Conservation (phyloP, 805 yeast species). For the Monosporozyma solicola region DNA sequence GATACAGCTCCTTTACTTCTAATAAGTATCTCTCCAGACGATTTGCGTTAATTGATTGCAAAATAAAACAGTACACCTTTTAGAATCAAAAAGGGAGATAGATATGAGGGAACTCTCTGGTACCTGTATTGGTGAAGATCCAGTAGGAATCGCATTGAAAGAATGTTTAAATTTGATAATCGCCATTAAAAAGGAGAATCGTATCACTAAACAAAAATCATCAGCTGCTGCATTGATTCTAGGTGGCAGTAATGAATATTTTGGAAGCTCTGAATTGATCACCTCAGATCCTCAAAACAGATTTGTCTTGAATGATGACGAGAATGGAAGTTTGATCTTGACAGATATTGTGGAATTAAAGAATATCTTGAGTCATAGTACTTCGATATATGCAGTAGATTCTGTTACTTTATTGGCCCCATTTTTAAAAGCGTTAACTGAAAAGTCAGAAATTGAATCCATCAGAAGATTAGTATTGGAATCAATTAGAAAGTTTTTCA, state of each 20-base stretch:
- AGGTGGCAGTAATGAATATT: slow-evolving; percentile 37
- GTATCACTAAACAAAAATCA: slow-evolving; percentile 51
- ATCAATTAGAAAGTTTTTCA: slow-evolving; percentile 64
- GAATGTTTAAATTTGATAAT: slow-evolving; percentile 82
- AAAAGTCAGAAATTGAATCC: not conserved
- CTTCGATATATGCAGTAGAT: slow-evolving; percentile 49
- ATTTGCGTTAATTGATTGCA: not conserved
- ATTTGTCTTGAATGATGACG: slow-evolving; percentile 37
- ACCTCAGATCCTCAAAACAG: not conserved
- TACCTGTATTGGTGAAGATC: slow-evolving; percentile 34
- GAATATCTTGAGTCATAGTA: slow-evolving; percentile 50
- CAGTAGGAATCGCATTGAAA: slow-evolving; percentile 74
- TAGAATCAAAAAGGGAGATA: not conserved
- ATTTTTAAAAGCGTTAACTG: slow-evolving; percentile 37
- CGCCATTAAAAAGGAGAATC: slow-evolving; percentile 74
- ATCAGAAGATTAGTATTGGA: slow-evolving; percentile 52
- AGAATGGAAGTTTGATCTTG: slow-evolving; percentile 41
- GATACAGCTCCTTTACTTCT: not conserved
- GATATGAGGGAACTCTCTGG: slow-evolving; percentile 1
- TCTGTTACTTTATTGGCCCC: slow-evolving; percentile 74
- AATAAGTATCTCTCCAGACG: not conserved
- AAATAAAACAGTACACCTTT: not conserved
- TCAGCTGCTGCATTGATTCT: slow-evolving; percentile 73
- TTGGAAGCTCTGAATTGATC: slow-evolving; percentile 2
- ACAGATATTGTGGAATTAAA: slow-evolving; percentile 73